Base-by-base conservation (phyloP, 2,329 filamentous ascomycete genomes). In the Sarocladium oryzae region DNA sequence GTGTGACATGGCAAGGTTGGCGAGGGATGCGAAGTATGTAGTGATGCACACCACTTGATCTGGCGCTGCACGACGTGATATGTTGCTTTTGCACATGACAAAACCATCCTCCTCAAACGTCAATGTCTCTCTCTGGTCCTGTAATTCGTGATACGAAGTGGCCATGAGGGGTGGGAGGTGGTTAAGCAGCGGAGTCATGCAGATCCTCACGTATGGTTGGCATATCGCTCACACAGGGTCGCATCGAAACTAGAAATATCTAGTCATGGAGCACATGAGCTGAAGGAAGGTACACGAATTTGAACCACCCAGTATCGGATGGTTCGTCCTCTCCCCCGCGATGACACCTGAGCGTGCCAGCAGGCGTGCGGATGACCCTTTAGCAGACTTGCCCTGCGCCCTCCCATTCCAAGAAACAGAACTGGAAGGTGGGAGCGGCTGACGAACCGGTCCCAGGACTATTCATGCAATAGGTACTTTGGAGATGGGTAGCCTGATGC, bases 361-460 rank as follows among this genome's bases (percentile, higher is more conserved):
- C 15, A n/a, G 26, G 40, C 40, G 21, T 50, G 49, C 37, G 40
- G 23, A 21, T 45, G 41, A 51, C 18, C 48, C 20, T 30, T 45
- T 37, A 11, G 24, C 32, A 15, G 18, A 37, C 24, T 26, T 40
- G 10, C 7, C 16, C 10, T 10, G 21, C 26, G 21, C 26, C 43
- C 40, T 24, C 33, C 43, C 43, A 48, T 48, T 48, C 43, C 43
- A 32, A 18, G 43, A 33, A 33, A 3, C 9, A 26, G 43, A n/a
- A n/a, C 43, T 48, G 24, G 40, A 3, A 20, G 21, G 6, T n/a
- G 13, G 23, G 21, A 40, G 36, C n/a, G 40, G 40, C 40, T 43
- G 40, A 43, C 21, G 23, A 26, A 43, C 21, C 40, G 23, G 40
- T 43, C 21, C 23, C 23, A 23, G 21, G 13, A 43, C 40, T 43